phyloP scores from a whole-genome alignment of 306 rosid genomes.

The Quercus cerris region DNA sequence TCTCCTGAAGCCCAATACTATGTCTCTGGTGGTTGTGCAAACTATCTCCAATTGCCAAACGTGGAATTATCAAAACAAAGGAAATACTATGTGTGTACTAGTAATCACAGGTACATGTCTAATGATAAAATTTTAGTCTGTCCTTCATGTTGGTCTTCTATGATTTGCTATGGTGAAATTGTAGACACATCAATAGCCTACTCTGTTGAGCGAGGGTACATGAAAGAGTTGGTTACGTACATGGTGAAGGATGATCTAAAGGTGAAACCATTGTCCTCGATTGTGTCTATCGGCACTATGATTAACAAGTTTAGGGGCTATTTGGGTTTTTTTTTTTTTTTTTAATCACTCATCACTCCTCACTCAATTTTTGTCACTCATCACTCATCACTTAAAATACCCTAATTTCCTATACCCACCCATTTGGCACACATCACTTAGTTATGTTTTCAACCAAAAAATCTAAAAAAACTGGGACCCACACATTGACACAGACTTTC shows the following conservation, averaged over 20 bases:
- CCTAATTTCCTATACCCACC: too few relatives aligned
- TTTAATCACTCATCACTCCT: too few relatives aligned
- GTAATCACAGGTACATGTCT: too few relatives aligned
- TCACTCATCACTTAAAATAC: too few relatives aligned
- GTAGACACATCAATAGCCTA: not conserved
- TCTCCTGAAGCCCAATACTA: not conserved
- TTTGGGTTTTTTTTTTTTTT: too few relatives aligned
- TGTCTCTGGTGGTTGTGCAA: not conserved
- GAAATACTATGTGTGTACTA: not conserved
- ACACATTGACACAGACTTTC: too few relatives aligned
- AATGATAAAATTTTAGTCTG: not conserved
- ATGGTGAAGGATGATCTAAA: slow-evolving; percentile 38
- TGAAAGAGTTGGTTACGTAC: slow-evolving; percentile 21
- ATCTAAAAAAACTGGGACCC: too few relatives aligned
- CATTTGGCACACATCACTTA: too few relatives aligned
- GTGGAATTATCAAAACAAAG: not conserved
- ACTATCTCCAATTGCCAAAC: not conserved
- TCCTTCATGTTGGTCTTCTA: accelerated
- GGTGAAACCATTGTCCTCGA: slow-evolving; percentile 25
- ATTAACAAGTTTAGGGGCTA: not conserved
- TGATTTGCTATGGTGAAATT: accelerated
- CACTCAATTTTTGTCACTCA: too few relatives aligned
- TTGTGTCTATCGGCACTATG: not conserved
- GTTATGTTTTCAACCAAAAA: too few relatives aligned
- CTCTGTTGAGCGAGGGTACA: slow-evolving; percentile 5